Conservation (phyloP, 106 monocot species). For the Dioscorea zingiberensis region DNA sequence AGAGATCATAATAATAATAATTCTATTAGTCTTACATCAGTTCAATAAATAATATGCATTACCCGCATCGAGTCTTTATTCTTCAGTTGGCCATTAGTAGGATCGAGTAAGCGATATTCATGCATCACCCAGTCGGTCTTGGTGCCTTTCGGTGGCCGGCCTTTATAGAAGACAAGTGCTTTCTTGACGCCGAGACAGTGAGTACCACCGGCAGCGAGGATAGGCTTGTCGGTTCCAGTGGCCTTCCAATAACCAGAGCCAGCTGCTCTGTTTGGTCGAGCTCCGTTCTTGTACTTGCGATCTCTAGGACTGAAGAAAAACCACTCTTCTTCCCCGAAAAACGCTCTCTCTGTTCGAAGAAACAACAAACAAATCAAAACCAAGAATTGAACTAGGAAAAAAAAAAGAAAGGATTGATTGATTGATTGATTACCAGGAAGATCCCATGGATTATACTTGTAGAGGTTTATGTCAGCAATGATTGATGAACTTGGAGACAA, state of each 20-base stretch:
- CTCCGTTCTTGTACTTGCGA: slow-evolving; percentile 36
- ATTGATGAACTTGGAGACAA: slow-evolving; percentile 13
- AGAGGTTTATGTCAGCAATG: slow-evolving; percentile 31
- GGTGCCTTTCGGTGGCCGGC: slow-evolving; percentile 32
- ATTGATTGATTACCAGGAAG: slow-evolving; percentile 26
- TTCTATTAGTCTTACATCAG: background rate
- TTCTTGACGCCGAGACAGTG: slow-evolving; percentile 48
- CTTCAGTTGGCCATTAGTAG: background rate
- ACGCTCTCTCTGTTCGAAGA: slow-evolving; percentile 24
- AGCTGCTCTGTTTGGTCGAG: slow-evolving; percentile 29
- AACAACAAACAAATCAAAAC: background rate
- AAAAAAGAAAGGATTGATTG: too few species aligned
- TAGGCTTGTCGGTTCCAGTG: slow-evolving; percentile 41
- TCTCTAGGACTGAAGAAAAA: slow-evolving; percentile 48
- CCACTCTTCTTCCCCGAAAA: slow-evolving; percentile 48
- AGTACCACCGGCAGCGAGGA: slow-evolving; percentile 17
- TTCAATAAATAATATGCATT: background rate
- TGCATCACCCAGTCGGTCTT: slow-evolving; percentile 77
- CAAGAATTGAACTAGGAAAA: background rate
- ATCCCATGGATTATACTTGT: slow-evolving; percentile 51
- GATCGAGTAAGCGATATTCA: slow-evolving; percentile 49
- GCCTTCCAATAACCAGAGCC: slow-evolving; percentile 43
- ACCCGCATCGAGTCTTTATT: slow-evolving; percentile 32
- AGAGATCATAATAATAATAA: background rate
- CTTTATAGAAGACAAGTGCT: slow-evolving; percentile 37